Evolutionary conservation across 2,329 filamentous ascomycete genomes (phyloP).

Genomic region (Lasiodiplodia hormozganensis): DNA sequence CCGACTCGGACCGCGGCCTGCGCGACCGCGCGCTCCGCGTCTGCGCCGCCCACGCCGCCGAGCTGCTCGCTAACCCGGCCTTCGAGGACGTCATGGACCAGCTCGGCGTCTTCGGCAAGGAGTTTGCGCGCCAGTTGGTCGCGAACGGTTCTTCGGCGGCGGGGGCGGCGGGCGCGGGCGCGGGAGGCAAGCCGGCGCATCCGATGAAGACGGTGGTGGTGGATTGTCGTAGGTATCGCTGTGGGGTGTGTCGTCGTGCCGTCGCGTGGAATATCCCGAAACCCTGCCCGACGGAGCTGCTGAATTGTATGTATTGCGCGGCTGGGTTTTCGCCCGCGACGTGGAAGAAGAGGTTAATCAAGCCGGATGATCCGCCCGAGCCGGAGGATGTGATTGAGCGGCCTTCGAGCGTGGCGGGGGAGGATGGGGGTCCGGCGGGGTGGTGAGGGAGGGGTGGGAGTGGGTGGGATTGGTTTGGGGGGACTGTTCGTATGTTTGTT

Average conservation of each 20-base stretch:
- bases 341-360: conserved; percentile 19
- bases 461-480: neutral
- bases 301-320: conserved; percentile 25
- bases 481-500: neutral
- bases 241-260: conserved; percentile 17
- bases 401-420: neutral
- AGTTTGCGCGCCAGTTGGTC: conserved; percentile 12
- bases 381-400: conserved; percentile 4
- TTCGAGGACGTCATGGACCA: conserved; percentile 28
- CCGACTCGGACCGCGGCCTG: conserved; percentile 49
- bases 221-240: conserved; percentile 19
- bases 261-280: conserved; percentile 20
- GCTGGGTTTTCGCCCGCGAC: conserved; percentile 14
- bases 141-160: neutral
- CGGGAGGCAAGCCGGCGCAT: neutral
- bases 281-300: conserved; percentile 15
- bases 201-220: conserved; percentile 7
- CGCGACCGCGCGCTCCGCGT: conserved; percentile 45
- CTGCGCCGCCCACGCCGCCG: conserved; percentile 6
- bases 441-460: neutral
- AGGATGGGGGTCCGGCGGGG: neutral
- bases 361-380: conserved; percentile 7
- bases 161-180: neutral
- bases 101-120: conserved; percentile 23
- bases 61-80: conserved; percentile 8